Conservation (phyloP, 2,329 filamentous ascomycete species). For the Magnaporthiopsis poae region DNA sequence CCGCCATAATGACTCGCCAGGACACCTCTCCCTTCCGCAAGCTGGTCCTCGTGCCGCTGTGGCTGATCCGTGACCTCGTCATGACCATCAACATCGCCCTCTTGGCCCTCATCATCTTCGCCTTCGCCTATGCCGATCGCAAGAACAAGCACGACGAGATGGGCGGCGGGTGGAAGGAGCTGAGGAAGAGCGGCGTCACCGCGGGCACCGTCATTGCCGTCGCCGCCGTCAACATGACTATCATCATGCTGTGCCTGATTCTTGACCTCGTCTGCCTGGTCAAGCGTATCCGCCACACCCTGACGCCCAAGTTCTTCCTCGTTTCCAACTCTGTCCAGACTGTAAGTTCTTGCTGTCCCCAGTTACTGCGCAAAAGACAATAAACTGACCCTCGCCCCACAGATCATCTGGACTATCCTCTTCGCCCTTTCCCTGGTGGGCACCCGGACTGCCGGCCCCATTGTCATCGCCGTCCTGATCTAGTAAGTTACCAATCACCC, state of each 20-base stretch:
- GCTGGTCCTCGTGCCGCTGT: conserved; percentile 25
- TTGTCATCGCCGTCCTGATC: conserved; percentile 18
- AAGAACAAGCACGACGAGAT: conserved; percentile 14
- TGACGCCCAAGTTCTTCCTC: conserved; percentile 25
- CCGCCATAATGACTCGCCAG: conserved; percentile 17
- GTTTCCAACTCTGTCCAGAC: conserved; percentile 21
- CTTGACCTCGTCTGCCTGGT: conserved; percentile 24
- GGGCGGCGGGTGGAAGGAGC: conserved; percentile 6
- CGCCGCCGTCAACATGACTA: conserved; percentile 16
- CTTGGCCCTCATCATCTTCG: conserved; percentile 16
- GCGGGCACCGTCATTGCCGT: conserved; percentile 16
- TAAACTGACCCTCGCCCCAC: too few species aligned
- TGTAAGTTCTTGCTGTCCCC: too few species aligned
- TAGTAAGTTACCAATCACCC: conserved; percentile 17
- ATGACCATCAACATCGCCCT: conserved; percentile 19
- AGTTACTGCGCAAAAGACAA: too few species aligned
- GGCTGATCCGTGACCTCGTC: conserved; percentile 23
- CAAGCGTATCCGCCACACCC: conserved; percentile 21
- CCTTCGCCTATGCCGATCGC: conserved; percentile 12
- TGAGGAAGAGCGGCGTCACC: conserved; percentile 12
- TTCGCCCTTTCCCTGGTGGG: conserved; percentile 20
- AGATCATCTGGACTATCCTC: conserved; percentile 17
- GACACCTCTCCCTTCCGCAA: conserved; percentile 25
- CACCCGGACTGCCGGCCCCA: conserved; percentile 8
- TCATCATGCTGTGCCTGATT: conserved; percentile 20